A percentile compares a stretch with the other conserved stretches of the same genome.
These are phyloP conservation scores for Clarireedia homoeocarpa DNA, from an alignment of 2,329 filamentous ascomycete genomes.

Conservation along the genomic window DNA sequence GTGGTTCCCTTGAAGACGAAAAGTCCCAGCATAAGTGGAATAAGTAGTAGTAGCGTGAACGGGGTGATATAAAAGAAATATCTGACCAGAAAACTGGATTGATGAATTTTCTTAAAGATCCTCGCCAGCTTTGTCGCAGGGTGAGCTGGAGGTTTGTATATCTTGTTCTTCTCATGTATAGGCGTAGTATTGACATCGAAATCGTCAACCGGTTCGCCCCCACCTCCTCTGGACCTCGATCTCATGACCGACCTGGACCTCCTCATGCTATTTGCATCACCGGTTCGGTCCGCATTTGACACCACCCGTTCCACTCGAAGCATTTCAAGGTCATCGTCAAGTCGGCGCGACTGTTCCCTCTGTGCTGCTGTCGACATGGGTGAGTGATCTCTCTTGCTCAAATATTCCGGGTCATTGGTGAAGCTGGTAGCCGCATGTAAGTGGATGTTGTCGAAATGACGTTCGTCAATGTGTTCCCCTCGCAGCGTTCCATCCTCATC, in stretches of 20 bases:
- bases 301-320: conserved; percentile 57
- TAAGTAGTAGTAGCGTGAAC: conserved; percentile 53
- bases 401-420: conserved; percentile 25
- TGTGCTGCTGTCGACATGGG: conserved; percentile 44
- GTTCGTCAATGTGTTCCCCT: conserved; percentile 18
- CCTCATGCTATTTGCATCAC: conserved; percentile 28
- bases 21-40: conserved; percentile 59
- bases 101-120: conserved; percentile 57
- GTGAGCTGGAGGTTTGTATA: conserved; percentile 57
- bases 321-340: conserved; percentile 60
- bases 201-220: conserved; percentile 51
- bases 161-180: conserved; percentile 55
- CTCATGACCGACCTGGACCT: conserved; percentile 32
- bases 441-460: conserved; percentile 31
- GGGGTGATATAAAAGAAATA: conserved; percentile 68
- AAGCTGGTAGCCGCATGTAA: conserved; percentile 41
- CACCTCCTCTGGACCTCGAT: conserved; percentile 41
- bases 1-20: conserved; percentile 50
- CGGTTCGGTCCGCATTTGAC: conserved; percentile 18
- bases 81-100: conserved; percentile 57
- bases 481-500: conserved; percentile 29
- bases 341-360: conserved; percentile 50
- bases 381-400: conserved; percentile 14
- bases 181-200: conserved; percentile 48
- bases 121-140: conserved; percentile 54